Evolutionary conservation across 139 green algal species (phyloP), one percentile per base, ranked within the genome.

Genomic region (Picochlorum sp.): DNA sequence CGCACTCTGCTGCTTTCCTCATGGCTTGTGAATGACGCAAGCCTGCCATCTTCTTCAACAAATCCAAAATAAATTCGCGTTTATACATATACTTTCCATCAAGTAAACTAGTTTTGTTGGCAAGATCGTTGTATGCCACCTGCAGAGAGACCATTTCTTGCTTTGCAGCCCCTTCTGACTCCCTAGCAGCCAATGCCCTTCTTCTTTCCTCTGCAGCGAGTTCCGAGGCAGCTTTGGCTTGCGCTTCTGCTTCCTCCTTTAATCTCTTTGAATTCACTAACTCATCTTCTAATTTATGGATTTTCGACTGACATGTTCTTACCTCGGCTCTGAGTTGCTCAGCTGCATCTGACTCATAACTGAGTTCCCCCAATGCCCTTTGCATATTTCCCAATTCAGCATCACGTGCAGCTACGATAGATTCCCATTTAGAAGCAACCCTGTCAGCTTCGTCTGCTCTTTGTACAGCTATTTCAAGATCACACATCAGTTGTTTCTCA

Each of bases 331-430:
- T 55, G 30, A 67, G 43, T 10, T 57, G 13, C 47, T 72, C 64
- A 4, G 64, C 67, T 16, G 67, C 61, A 7, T 77, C 69, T 33
- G 57, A 70, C 37, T 77, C 69, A 40, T 75, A 75, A 22, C 41
- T 57, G 32, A 59, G 5, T 53, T 67, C 55, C 58, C 54, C 67
- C 35, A 78, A 54, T 12, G 70, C 70, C 7, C 33, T 39, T 60
- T 78, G 67, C 54, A 78, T 58, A 64, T 78, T 78, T 20, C 51
- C 29, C 22, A 78, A 36, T 59, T 78, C 70, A 14, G 33, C 59
- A n/a, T 69, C 59, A 24, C 61, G 33, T 7, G 53, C 67, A 14
- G 44, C 20, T 26, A 13, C 55, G 14, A 49, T n/a, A 24, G 13
- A 24, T 51, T 61, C 12, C 31, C 32, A 61, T 9, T 37, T 20